Evolutionary conservation across 768 basidiomycete species (phyloP), one percentile per base, ranked within the genome.

Genomic region (Phylloporus sp.): DNA sequence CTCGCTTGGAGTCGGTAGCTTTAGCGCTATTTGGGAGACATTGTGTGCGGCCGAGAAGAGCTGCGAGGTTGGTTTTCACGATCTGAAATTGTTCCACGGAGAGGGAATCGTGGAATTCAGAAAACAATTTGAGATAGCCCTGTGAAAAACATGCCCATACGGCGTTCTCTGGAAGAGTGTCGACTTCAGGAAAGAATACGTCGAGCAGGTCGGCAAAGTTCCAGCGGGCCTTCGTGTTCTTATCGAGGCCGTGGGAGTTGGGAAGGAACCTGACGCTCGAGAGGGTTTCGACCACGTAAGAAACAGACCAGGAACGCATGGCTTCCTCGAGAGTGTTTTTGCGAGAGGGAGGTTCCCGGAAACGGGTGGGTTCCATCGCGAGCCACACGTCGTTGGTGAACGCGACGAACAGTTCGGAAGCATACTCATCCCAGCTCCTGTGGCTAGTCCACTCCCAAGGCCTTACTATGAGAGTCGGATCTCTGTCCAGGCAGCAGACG

Each of bases 301-400:
- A 42, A 8, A 47, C 36, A 3, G 49, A 46, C 49, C 49, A 50
- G 13, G 40, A 46, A 18, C 33, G 5, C 0, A 50, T 6, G 7
- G 44, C 49, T 4, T 46, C 39, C 13, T 41, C 8, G 9, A 50
- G 43, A 4, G 49, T 46, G 26, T 6, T 42, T 0, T 3, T 2
- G 9, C 3, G 3, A 24, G 1, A 0, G 4, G 4, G 33, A 26
- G 0, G 21, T 13, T n/a, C 32, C 14, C 4, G 32, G 34, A 50
- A 13, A 17, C 35, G 17, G 44, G 29, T 13, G 8, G 49, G 41
- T 0, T 47, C 41, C 2, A 51, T 0, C 1, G 36, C 35, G 0
- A 51, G 50, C 45, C 50, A 51, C 26, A 51, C 28, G 21, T 38
- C 37, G 4, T 42, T 47, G 20, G 45, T 51, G 26, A 51, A 51